These are phyloP conservation scores for Heterobasidion occidentale DNA, from an alignment of 1,284 basidiomycete species.

Conservation along the genomic window DNA sequence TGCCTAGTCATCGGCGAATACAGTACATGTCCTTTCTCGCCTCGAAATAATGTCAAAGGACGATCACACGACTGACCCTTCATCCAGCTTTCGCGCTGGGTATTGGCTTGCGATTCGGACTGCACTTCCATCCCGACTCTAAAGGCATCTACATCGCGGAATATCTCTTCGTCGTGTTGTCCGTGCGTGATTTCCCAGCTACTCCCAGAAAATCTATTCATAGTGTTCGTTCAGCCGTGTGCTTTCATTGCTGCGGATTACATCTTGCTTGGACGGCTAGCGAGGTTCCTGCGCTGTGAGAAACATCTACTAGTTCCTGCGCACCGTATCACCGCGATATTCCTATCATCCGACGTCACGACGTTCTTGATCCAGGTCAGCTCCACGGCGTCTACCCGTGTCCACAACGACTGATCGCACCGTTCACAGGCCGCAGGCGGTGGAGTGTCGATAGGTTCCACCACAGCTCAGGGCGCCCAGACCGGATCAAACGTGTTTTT, in stretches of 20 bases:
- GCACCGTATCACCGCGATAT: constrained; percentile 42
- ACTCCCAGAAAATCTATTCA: not conserved
- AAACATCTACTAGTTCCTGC: constrained; percentile 48
- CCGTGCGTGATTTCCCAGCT: constrained; percentile 27
- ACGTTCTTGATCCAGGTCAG: constrained; percentile 64
- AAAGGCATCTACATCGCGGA: constrained; percentile 48
- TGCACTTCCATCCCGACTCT: constrained; percentile 35
- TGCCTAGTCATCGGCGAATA: constrained; percentile 60
- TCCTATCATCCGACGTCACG: constrained; percentile 51
- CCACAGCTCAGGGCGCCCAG: constrained; percentile 17
- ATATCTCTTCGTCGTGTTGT: constrained; percentile 59
- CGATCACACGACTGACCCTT: too few relatives aligned
- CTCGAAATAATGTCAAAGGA: not conserved
- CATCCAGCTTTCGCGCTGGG: constrained; percentile 41
- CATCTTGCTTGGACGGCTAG: constrained; percentile 56
- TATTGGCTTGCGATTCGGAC: constrained; percentile 40
- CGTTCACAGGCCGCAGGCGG: constrained; percentile 37
- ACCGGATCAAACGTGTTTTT: constrained; percentile 28
- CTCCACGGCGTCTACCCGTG: not conserved
- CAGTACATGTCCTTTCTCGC: constrained; percentile 26
- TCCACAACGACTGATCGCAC: constrained; percentile 13
- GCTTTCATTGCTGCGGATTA: constrained; percentile 75
- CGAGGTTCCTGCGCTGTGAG: constrained; percentile 40
- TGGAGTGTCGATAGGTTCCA: constrained; percentile 28
- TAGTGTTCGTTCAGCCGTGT: constrained; percentile 38